A percentile compares a stretch with the other conserved stretches of the same genome.
Evolutionary conservation across 257 asterid genomes (phyloP).

Genomic region (Jacaranda mimosifolia): DNA sequence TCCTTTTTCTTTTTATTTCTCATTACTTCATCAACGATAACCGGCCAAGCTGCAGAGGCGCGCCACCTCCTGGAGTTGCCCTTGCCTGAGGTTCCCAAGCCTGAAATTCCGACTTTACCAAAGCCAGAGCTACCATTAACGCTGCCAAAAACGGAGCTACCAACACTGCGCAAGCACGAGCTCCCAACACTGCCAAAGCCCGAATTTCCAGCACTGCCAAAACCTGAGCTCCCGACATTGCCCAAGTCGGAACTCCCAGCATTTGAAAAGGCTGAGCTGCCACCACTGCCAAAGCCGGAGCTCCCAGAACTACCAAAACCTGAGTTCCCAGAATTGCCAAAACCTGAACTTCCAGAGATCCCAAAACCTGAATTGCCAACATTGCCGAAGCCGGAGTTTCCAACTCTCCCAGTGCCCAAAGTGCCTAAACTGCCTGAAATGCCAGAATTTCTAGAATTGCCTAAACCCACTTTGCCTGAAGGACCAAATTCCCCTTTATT

Average conservation of each 20-base stretch:
- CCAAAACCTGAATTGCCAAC: slow-evolving; percentile 31
- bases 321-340: not conserved
- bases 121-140: no score
- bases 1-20: slow-evolving; percentile 23
- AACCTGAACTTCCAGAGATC: slow-evolving; percentile 13
- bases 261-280: not conserved
- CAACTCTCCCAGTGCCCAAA: slow-evolving; percentile 31
- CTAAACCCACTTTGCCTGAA: slow-evolving; percentile 28
- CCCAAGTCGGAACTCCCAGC: slow-evolving; percentile 33
- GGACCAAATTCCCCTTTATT: slow-evolving; percentile 33
- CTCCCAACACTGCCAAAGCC: slow-evolving; percentile 36
- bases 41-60: slow-evolving; percentile 15
- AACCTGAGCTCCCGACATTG: slow-evolving; percentile 19
- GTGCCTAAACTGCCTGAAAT: slow-evolving; percentile 17
- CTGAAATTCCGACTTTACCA: not conserved
- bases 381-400: slow-evolving; percentile 23
- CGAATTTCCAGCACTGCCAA: not conserved
- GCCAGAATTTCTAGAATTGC: not conserved
- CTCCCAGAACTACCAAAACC: slow-evolving; percentile 3
- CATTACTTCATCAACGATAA: not conserved
- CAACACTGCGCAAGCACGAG: slow-evolving; percentile 42
- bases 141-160: slow-evolving; percentile 35
- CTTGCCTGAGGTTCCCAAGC: not conserved
- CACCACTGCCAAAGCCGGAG: slow-evolving; percentile 24
- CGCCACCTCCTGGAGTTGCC: slow-evolving; percentile 40